Percentiles rank a stretch among this genome's conserved stretches.
Evolutionary conservation across 2,329 filamentous ascomycete species (phyloP).

Genomic region (Dactylellina haptotyla): DNA sequence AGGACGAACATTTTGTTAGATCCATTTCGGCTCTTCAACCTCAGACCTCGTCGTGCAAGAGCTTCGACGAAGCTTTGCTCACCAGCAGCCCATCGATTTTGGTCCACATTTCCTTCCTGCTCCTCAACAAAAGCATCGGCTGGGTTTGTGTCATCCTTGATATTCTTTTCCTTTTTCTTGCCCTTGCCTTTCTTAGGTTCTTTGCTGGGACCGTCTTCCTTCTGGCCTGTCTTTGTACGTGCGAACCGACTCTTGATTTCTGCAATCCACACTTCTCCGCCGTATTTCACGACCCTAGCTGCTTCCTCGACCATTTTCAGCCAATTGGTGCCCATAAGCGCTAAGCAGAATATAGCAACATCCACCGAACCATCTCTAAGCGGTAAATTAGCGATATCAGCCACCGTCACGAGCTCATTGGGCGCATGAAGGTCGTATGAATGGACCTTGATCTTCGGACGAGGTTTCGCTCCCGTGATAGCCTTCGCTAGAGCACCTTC

Average conservation of each 20-base stretch:
- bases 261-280: conserved; percentile 94
- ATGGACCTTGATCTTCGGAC: conserved; percentile 71
- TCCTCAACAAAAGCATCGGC: conserved; percentile 72
- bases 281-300: conserved; percentile 87
- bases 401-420: conserved; percentile 77
- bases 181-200: conserved; percentile 61
- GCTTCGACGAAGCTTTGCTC: conserved; percentile 82
- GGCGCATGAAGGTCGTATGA: conserved; percentile 89
- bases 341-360: conserved; percentile 92
- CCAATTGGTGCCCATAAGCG: conserved; percentile 99
- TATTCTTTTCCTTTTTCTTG: conserved; percentile 64
- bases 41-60: conserved; percentile 80
- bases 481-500: conserved; percentile 82
- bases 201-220: conserved; percentile 65
- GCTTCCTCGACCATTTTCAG: conserved; percentile 95
- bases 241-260: conserved; percentile 95
- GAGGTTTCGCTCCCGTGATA: conserved; percentile 64
- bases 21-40: conserved; percentile 81
- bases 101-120: conserved; percentile 73
- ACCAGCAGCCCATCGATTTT: conserved; percentile 81
- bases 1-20: conserved; percentile 98
- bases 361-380: conserved; percentile 79
- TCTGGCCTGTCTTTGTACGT: conserved; percentile 65
- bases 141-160: conserved; percentile 65
- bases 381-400: conserved; percentile 87